phyloP scores from a whole-genome alignment of 129 eudicot genomes.

The Flaveria robusta region DNA sequence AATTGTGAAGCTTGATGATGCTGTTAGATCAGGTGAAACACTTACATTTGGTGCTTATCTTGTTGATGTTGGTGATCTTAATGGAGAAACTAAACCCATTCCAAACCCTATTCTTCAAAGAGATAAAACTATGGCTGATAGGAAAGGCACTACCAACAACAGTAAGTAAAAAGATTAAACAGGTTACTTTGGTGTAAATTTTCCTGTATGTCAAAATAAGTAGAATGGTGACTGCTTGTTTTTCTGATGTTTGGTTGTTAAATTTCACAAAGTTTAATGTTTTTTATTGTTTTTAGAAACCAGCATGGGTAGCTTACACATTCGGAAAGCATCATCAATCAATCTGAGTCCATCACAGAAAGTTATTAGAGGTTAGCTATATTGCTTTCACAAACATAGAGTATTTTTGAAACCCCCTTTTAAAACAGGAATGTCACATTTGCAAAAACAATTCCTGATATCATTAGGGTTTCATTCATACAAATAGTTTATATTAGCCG shows the following conservation, averaged over 20 bases:
- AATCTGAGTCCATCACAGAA: conserved; percentile 86
- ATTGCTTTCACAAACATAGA: not conserved
- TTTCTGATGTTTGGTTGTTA: conserved; percentile 23
- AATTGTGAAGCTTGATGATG: conserved; percentile 70
- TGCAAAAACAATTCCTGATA: conserved; percentile 6
- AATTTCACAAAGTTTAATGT: conserved; percentile 7
- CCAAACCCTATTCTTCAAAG: conserved; percentile 33
- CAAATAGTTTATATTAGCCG: not conserved
- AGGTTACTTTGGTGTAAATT: conserved; percentile 7
- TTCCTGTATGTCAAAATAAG: not conserved
- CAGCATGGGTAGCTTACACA: conserved; percentile 39
- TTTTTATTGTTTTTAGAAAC: conserved; percentile 22
- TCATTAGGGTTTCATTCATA: conserved; percentile 5
- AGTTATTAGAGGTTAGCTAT: conserved; percentile 69
- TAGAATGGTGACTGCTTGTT: conserved; percentile 18
- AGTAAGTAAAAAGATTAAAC: conserved; percentile 20
- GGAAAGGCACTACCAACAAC: conserved; percentile 27
- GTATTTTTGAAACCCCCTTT: not conserved
- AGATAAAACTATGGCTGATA: conserved; percentile 34
- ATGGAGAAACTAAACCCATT: conserved; percentile 39
- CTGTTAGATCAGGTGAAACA: conserved; percentile 64
- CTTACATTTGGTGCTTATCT: conserved; percentile 67
- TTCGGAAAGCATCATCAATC: conserved; percentile 34
- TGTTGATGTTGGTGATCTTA: conserved; percentile 72
- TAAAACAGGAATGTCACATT: not conserved